These are phyloP conservation scores for Aspergillus asperescens DNA, from an alignment of 495 filamentous ascomycete species.

Conservation along the genomic window DNA sequence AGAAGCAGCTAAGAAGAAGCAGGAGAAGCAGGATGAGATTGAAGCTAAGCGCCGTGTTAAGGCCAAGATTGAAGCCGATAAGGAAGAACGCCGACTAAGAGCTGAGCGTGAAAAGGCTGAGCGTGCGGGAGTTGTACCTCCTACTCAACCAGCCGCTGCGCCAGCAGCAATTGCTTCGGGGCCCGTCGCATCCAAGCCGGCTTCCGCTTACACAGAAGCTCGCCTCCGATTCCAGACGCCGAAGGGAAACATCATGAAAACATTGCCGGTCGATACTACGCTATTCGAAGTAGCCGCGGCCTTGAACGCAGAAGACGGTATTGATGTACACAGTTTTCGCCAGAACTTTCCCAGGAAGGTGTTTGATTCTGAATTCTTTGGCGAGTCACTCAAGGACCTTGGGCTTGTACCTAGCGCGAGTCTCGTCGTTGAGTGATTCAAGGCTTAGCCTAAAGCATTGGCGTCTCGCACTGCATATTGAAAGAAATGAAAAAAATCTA, in stretches of 20 bases:
- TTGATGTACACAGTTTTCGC: slow-evolving; percentile 67
- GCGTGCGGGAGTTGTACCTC: slow-evolving; percentile 64
- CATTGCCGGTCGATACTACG: slow-evolving; percentile 76
- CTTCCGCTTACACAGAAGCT: slow-evolving; percentile 67
- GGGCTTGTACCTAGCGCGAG: slow-evolving; percentile 84
- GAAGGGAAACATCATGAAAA: slow-evolving; percentile 71
- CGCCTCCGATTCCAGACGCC: slow-evolving; percentile 76
- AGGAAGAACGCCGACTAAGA: slow-evolving; percentile 73
- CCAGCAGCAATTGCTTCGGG: slow-evolving; percentile 35
- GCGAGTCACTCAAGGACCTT: slow-evolving; percentile 86
- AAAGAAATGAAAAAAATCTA: background rate
- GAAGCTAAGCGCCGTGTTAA: slow-evolving; percentile 83
- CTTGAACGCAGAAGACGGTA: slow-evolving; percentile 57
- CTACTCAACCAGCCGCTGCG: slow-evolving; percentile 37
- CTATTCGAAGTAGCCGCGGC: slow-evolving; percentile 86
- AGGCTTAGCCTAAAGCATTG: background rate
- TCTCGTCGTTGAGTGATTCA: slow-evolving; percentile 60
- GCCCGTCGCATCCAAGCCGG: slow-evolving; percentile 50
- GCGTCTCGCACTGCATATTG: no score
- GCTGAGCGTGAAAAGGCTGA: slow-evolving; percentile 80
- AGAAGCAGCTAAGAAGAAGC: slow-evolving; percentile 73
- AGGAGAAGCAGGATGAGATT: slow-evolving; percentile 82
- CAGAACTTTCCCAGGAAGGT: slow-evolving; percentile 85
- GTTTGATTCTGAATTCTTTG: slow-evolving; percentile 75
- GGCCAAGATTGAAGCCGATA: slow-evolving; percentile 88